Evolutionary conservation across 2,329 filamentous ascomycete species (phyloP).

Genomic region (Cordyceps tenuipes): DNA sequence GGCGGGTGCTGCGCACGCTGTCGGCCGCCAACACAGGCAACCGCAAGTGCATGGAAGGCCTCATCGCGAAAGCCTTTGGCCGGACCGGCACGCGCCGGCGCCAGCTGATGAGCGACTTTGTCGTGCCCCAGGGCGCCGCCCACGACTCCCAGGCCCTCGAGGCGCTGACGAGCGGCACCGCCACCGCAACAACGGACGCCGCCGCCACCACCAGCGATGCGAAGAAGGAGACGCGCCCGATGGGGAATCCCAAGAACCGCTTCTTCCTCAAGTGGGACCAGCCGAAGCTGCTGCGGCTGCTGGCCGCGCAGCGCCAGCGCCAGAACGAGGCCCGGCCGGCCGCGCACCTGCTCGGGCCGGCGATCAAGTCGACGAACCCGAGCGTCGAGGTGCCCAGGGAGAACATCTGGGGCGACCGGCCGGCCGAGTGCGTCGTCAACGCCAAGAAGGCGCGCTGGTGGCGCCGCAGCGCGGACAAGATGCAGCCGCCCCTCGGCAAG

Average conservation of each 20-base stretch:
- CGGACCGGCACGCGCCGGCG: constrained; percentile 43
- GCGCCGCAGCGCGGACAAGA: constrained; percentile 33
- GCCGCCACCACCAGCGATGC: neutral
- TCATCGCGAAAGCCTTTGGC: constrained; percentile 45
- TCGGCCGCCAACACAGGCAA: constrained; percentile 47
- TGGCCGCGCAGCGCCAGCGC: constrained; percentile 32
- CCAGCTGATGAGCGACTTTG: constrained; percentile 34
- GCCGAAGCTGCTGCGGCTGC: constrained; percentile 33
- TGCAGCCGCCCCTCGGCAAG: constrained; percentile 45
- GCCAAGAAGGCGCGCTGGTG: constrained; percentile 41
- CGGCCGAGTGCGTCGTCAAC: constrained; percentile 29
- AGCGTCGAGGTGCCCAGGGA: constrained; percentile 28
- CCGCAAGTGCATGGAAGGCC: constrained; percentile 33
- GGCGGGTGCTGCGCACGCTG: constrained; percentile 37
- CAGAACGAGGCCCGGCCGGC: constrained; percentile 19
- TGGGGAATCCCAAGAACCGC: constrained; percentile 11
- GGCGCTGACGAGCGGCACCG: constrained; percentile 17
- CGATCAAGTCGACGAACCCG: constrained; percentile 27
- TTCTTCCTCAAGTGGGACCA: constrained; percentile 44
- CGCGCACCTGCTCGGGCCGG: constrained; percentile 19
- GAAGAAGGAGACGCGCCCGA: constrained; percentile 10
- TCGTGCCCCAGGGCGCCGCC: constrained; percentile 31
- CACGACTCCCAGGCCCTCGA: constrained; percentile 34
- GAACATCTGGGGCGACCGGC: constrained; percentile 43
- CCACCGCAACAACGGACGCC: neutral